Conservation (phyloP, 352 stramenopile species). For the Phytophthora chlamydospora region DNA sequence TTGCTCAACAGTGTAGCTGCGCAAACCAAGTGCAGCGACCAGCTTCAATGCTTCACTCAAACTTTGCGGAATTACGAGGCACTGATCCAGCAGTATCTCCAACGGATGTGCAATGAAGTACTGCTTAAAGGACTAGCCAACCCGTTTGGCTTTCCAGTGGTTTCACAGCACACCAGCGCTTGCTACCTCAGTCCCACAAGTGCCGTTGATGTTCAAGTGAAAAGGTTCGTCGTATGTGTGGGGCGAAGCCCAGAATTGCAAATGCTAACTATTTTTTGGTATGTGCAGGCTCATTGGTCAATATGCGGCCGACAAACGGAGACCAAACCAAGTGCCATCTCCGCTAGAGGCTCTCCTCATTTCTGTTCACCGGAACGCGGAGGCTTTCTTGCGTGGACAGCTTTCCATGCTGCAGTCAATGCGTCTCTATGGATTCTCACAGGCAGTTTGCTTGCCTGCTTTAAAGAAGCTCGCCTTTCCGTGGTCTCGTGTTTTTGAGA, state of each 20-base stretch:
- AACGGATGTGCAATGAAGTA: conserved; percentile 73
- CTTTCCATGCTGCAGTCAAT: conserved; percentile 74
- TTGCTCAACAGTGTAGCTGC: conserved; percentile 58
- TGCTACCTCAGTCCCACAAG: conserved; percentile 76
- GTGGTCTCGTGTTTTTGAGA: conserved; percentile 76
- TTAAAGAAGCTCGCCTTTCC: conserved; percentile 79
- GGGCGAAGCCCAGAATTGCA: too few relatives aligned
- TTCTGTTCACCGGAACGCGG: conserved; percentile 69
- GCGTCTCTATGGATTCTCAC: conserved; percentile 65
- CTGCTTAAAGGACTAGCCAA: conserved; percentile 76
- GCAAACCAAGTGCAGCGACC: conserved; percentile 30
- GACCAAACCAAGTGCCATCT: conserved; percentile 49
- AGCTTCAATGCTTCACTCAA: conserved; percentile 40
- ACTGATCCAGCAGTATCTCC: conserved; percentile 61
- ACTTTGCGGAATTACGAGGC: conserved; percentile 60
- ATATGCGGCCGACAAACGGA: conserved; percentile 55
- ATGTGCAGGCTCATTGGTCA: conserved; percentile 58
- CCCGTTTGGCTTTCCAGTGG: conserved; percentile 77
- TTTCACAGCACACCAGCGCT: conserved; percentile 78
- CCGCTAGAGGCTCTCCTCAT: conserved; percentile 71
- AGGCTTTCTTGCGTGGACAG: conserved; percentile 75
- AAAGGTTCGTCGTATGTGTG: conserved; percentile 43
- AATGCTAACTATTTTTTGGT: conserved; percentile 12
- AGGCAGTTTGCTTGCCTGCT: conserved; percentile 57
- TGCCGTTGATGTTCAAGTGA: conserved; percentile 66